Evolutionary conservation across 2,329 filamentous ascomycete species (phyloP), one percentile per base, ranked within the genome.

Genomic region (Cordyceps fumosorosea): DNA sequence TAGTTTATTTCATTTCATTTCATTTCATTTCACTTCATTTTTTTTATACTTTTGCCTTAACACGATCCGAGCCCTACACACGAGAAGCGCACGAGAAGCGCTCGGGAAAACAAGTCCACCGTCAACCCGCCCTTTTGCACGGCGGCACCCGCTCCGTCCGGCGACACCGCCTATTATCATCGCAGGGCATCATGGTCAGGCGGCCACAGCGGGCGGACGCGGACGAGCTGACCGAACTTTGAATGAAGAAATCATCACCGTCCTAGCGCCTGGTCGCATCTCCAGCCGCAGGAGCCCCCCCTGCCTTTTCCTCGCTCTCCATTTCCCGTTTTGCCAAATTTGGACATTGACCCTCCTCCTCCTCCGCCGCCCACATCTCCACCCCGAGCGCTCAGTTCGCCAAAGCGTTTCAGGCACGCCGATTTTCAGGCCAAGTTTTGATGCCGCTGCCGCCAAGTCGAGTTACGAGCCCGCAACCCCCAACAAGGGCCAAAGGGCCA

Each of bases 331-430:
- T 52, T 53, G 26, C 48, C 50, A n/a, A n/a, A 60, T 53, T 60
- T 14, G 26, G 57, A 60, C 20, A 45, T 14, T 45, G 56, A 53
- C 34, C 11, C 37, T 53, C 22, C 32, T 26, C 52, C 34, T 12
- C 26, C 29, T 34, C 51, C 51, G 51, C n/a, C 32, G 29, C 51
- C 51, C 11, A 11, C 16, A 16, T 12, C 45, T 54, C 57, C 57
- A 53, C 57, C 37, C 8, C 50, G 45, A 60, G 5, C 57, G 57
- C 57, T 60, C 57, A 42, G 57, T 20, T 53, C 57, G 37, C 57
- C 57, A 45, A 54, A 45, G 40, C 57, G 57, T 60, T 60, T 60
- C 57, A 60, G 57, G 57, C 57, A 53, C 48, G 26, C 6, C 57
- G 12, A 24, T 53, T 50, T 50, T 24, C 22, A 45, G 56, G 3